Evolutionary conservation across 139 green algal species (phyloP).

Genomic region (Chlorella sp.): DNA sequence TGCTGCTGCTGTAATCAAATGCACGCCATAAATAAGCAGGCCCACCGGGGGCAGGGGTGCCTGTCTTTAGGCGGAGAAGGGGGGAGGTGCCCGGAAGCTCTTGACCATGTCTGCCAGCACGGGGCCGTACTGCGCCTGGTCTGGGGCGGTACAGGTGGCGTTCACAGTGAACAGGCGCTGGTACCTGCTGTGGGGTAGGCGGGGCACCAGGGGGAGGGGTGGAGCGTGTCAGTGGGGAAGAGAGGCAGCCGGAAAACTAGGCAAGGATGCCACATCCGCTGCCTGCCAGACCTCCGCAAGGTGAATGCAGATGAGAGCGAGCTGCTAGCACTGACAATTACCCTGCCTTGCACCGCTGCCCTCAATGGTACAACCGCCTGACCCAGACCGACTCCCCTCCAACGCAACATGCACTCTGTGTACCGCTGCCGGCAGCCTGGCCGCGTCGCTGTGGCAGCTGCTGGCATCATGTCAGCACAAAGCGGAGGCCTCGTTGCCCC

Average conservation of each 20-base stretch:
- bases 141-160: slow-evolving; percentile 29
- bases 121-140: neutral
- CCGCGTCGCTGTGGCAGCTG: no score
- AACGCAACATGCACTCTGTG: no score
- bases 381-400: no score
- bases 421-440: no score
- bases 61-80: neutral
- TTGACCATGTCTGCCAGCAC: slow-evolving; percentile 26
- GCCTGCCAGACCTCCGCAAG: no score
- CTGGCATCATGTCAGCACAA: no score
- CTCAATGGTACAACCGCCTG: no score
- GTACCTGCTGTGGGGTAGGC: neutral
- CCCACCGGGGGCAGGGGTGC: no score
- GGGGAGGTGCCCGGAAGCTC: slow-evolving; percentile 21
- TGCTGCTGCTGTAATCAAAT: no score
- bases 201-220: neutral
- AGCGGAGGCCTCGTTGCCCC: no score
- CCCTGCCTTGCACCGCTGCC: neutral
- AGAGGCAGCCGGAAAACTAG: neutral
- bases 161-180: slow-evolving; percentile 46
- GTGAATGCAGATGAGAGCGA: neutral
- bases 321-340: neutral
- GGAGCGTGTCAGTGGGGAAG: neutral
- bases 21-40: no score
- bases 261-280: no score